Evolutionary conservation across 2,329 filamentous ascomycete genomes (phyloP).

Genomic region (Nigrograna mackinnonii): DNA sequence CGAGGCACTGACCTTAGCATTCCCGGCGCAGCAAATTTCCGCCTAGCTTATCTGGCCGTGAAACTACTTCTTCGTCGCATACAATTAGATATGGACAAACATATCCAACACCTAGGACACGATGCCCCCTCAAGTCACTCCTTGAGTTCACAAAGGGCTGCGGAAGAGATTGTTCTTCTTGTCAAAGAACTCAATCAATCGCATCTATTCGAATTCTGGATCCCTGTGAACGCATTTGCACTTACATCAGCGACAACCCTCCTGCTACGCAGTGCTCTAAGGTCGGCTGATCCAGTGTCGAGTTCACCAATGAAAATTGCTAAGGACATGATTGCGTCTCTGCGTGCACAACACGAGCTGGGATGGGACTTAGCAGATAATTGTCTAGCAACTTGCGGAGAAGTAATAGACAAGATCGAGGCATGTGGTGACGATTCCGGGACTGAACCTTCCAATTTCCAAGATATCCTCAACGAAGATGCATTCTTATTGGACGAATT

Average conservation of each 20-base stretch:
- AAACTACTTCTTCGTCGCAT: neutral
- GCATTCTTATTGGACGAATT: neutral
- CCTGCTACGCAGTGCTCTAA: neutral
- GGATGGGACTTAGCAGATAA: neutral
- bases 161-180: neutral
- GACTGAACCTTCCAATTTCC: neutral
- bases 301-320: neutral
- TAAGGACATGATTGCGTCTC: neutral
- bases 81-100: neutral
- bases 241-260: neutral
- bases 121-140: neutral
- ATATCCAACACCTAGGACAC: neutral
- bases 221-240: neutral
- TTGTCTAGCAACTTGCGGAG: neutral
- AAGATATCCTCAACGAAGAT: neutral
- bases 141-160: neutral
- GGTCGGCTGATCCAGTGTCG: neutral
- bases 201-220: neutral
- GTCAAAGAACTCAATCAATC: neutral
- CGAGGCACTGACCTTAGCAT: neutral
- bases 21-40: neutral
- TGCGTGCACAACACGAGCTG: neutral
- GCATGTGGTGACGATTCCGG: neutral
- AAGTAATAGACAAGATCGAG: neutral
- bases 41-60: neutral